Conservation (phyloP, 257 asterid species). For the Prunella vulgaris region DNA sequence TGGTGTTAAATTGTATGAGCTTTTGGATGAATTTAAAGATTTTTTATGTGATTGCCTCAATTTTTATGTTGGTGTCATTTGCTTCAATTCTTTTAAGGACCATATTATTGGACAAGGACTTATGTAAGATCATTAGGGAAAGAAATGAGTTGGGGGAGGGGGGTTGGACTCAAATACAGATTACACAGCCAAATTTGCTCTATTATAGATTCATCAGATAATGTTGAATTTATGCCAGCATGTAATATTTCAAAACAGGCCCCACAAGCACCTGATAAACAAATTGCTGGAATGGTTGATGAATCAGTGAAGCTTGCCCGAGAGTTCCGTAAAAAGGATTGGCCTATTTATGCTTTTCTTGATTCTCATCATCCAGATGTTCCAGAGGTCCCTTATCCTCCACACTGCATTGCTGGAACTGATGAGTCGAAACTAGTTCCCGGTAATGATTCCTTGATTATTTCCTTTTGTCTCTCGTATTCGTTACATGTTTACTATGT, state of each 20-base stretch:
- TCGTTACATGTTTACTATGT: not conserved
- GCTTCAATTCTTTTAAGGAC: not conserved
- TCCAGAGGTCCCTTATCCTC: conserved; percentile 93
- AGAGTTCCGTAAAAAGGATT: conserved; percentile 55
- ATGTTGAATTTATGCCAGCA: conserved; percentile 5
- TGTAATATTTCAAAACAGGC: conserved; percentile 52
- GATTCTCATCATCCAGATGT: conserved; percentile 83
- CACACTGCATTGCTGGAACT: conserved; percentile 80
- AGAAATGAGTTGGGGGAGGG: too few relatives aligned
- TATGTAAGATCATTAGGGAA: too few relatives aligned
- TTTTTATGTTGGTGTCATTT: not conserved
- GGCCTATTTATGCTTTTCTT: conserved; percentile 77
- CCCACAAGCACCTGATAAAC: conserved; percentile 63
- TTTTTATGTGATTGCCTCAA: not conserved
- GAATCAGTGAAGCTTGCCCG: conserved; percentile 68
- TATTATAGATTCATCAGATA: not conserved
- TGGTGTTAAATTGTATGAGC: not conserved
- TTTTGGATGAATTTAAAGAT: not conserved
- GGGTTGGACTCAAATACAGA: too few relatives aligned
- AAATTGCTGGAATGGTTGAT: conserved; percentile 76
- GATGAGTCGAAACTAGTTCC: conserved; percentile 82
- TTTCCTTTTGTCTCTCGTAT: not conserved
- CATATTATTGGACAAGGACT: too few relatives aligned
- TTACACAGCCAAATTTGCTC: too few relatives aligned
- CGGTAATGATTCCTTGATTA: conserved; percentile 30